Evolutionary conservation across 2,329 filamentous ascomycete species (phyloP).

Genomic region (Teratosphaeria zuluensis): DNA sequence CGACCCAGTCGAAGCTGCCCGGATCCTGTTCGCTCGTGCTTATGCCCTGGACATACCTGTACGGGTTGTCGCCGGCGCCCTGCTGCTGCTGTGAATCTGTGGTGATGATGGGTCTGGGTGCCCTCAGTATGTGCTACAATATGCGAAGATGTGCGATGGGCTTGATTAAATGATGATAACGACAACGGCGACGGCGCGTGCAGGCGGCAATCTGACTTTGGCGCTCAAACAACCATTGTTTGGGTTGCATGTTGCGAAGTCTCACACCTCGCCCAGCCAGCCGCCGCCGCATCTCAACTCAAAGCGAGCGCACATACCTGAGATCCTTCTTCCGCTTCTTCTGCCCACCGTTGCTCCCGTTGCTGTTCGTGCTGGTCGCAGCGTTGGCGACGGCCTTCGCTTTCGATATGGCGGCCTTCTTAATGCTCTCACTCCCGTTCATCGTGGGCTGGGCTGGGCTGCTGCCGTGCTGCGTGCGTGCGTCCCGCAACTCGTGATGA

Average conservation of each 20-base stretch:
- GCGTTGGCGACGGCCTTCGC: conserved; percentile 55
- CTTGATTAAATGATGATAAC: background rate
- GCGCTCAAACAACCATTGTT: background rate
- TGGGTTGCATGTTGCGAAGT: background rate
- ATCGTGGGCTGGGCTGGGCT: conserved; percentile 32
- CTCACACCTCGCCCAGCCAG: background rate
- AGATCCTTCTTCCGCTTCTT: conserved; percentile 60
- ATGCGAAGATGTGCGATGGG: background rate
- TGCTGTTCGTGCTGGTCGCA: conserved; percentile 27
- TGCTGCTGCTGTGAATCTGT: conserved; percentile 42
- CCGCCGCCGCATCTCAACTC: background rate
- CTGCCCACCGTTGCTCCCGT: conserved; percentile 44
- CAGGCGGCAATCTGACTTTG: background rate
- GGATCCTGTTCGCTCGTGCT: background rate
- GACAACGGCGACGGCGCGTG: background rate
- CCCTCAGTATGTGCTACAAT: background rate
- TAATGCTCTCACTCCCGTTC: conserved; percentile 52
- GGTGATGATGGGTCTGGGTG: conserved; percentile 61
- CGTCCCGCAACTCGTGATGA: background rate
- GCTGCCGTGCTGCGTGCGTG: background rate
- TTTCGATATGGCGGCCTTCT: conserved; percentile 56
- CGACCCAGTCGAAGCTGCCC: background rate
- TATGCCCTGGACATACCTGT: conserved; percentile 28
- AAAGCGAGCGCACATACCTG: background rate
- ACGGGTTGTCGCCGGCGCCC: conserved; percentile 35